Conservation (phyloP, 1,284 basidiomycete genomes). For the Sporisorium graminicola region DNA sequence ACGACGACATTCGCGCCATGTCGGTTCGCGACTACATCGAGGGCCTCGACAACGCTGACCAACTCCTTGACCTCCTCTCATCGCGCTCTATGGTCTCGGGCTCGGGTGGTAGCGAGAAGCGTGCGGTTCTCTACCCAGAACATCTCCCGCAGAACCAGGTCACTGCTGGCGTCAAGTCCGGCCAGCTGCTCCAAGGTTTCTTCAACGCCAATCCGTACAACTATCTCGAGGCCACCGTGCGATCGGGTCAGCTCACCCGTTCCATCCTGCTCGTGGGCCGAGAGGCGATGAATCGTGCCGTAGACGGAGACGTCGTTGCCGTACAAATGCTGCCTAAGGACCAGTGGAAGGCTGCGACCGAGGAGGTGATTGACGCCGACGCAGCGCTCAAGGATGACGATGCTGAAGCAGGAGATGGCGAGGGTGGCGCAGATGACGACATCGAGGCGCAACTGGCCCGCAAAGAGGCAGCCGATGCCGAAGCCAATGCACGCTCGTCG, state of each 20-base stretch:
- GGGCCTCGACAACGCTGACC: conserved; percentile 57
- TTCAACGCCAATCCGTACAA: conserved; percentile 97
- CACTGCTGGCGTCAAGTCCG: conserved; percentile 85
- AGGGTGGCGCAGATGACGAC: conserved; percentile 72
- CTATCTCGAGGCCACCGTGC: conserved; percentile 89
- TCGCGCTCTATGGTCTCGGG: conserved; percentile 49
- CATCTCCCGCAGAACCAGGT: conserved; percentile 83
- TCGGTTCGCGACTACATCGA: conserved; percentile 66
- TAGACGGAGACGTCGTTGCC: conserved; percentile 92
- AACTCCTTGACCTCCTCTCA: conserved; percentile 65
- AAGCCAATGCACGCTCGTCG: conserved; percentile 70
- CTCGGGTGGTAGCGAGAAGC: conserved; percentile 44
- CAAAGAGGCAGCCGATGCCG: conserved; percentile 65
- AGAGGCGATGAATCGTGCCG: conserved; percentile 93
- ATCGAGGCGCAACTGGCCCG: conserved; percentile 46
- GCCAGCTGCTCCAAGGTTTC: conserved; percentile 87
- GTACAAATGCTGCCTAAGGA: conserved; percentile 87
- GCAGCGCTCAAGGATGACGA: conserved; percentile 86
- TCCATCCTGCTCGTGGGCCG: conserved; percentile 88
- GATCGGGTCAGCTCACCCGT: conserved; percentile 79
- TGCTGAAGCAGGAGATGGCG: conserved; percentile 73
- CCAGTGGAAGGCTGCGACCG: conserved; percentile 92
- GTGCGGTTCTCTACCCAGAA: conserved; percentile 72
- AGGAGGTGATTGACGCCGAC: conserved; percentile 90
- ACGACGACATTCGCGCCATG: conserved; percentile 57